phyloP scores from a whole-genome alignment of 2,329 filamentous ascomycete species.

The Alternaria burnsii region DNA sequence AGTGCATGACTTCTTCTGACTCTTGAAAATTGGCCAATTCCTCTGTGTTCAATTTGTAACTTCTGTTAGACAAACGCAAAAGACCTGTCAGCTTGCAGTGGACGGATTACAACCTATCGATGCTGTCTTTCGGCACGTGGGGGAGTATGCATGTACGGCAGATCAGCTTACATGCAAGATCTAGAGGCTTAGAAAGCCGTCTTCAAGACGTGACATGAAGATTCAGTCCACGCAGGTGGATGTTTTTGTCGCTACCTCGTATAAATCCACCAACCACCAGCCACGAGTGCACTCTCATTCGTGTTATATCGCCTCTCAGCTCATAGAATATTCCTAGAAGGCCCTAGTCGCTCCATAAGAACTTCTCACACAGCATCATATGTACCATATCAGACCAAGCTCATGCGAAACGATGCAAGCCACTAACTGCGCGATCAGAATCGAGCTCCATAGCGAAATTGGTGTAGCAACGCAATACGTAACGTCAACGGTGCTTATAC shows the following conservation, averaged over 20 bases:
- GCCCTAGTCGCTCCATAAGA: background rate
- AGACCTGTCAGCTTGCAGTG: background rate
- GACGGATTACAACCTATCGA: background rate
- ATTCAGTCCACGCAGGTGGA: background rate
- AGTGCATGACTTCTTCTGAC: background rate
- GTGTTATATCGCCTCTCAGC: background rate
- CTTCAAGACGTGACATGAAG: too few species aligned
- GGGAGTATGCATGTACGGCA: background rate
- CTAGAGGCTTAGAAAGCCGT: background rate
- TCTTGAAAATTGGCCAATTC: background rate
- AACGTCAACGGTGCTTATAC: background rate
- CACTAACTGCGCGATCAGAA: background rate
- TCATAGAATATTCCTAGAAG: background rate
- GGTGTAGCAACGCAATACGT: background rate
- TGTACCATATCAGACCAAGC: background rate
- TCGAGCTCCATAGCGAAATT: background rate
- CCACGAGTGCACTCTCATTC: background rate
- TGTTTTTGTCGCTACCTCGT: background rate
- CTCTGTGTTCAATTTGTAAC: background rate
- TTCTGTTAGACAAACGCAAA: background rate
- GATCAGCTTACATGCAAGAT: background rate
- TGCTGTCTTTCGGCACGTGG: background rate
- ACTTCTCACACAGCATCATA: background rate
- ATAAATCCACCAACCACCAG: background rate
- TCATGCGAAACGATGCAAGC: background rate